A percentile compares a stretch with the other conserved stretches of the same genome.
Conservation (phyloP, 805 yeast species). For the Candida hungchunana region DNA sequence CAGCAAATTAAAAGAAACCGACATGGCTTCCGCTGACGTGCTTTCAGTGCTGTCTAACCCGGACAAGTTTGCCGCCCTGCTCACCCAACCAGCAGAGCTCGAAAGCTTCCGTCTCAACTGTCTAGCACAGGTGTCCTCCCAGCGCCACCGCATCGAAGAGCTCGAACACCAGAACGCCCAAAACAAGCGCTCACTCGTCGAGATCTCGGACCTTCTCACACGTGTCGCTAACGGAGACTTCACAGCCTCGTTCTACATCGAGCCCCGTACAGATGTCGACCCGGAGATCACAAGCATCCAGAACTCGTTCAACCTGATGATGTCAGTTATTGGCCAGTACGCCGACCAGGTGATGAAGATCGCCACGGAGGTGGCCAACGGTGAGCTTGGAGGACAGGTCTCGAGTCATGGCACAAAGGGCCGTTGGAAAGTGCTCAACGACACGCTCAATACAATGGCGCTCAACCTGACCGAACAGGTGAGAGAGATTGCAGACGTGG, state of each 20-base stretch:
- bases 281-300: conserved; percentile 79
- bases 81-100: conserved; percentile 6
- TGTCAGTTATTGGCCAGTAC: conserved; percentile 68
- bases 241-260: conserved; percentile 67
- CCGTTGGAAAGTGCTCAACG: conserved; percentile 80
- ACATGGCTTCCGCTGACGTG: conserved; percentile 11
- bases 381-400: conserved; percentile 87
- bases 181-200: conserved; percentile 9
- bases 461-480: conserved; percentile 82
- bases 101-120: conserved; percentile 10
- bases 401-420: conserved; percentile 83
- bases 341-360: conserved; percentile 72
- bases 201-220: conserved; percentile 7
- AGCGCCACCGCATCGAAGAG: conserved; percentile 3
- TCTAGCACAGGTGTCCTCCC: conserved; percentile 4
- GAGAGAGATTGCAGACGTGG: conserved; percentile 83
- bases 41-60: conserved; percentile 7
- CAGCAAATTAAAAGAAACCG: too few species aligned
- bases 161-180: conserved; percentile 7
- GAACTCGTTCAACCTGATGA: conserved; percentile 78
- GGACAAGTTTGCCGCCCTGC: conserved; percentile 6
- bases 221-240: conserved; percentile 89
- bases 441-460: conserved; percentile 87
- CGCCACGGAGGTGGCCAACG: conserved; percentile 88
- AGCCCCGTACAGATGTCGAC: conserved; percentile 54